These are phyloP conservation scores for Parathielavia appendiculata DNA, from an alignment of 495 filamentous ascomycete genomes.

Conservation along the genomic window DNA sequence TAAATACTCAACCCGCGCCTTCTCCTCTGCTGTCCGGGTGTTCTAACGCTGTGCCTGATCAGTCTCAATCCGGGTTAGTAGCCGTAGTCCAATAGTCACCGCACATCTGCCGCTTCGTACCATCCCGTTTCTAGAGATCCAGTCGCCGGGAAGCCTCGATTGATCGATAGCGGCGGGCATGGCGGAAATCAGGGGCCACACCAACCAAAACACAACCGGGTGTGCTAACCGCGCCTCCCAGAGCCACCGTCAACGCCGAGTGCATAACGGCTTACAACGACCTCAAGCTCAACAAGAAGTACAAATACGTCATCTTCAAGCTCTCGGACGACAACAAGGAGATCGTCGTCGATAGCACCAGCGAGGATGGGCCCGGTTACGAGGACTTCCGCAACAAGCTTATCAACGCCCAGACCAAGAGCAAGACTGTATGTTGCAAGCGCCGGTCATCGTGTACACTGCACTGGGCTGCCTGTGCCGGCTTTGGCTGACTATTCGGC, in stretches of 20 bases:
- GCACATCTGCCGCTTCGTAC: not conserved
- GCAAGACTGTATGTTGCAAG: slow-evolving; percentile 33
- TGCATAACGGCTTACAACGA: slow-evolving; percentile 83
- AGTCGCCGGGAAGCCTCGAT: slow-evolving; percentile 16
- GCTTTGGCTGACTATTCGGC: slow-evolving; percentile 17
- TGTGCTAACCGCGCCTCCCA: slow-evolving; percentile 38
- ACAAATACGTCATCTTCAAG: slow-evolving; percentile 97
- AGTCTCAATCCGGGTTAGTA: slow-evolving; percentile 69
- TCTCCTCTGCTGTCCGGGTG: not conserved
- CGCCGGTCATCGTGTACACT: not conserved
- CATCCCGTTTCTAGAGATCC: slow-evolving; percentile 13
- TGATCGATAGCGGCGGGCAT: not conserved
- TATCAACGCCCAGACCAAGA: slow-evolving; percentile 53
- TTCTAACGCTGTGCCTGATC: slow-evolving; percentile 13
- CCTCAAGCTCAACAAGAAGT: slow-evolving; percentile 79
- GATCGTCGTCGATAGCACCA: slow-evolving; percentile 74
- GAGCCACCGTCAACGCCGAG: slow-evolving; percentile 72
- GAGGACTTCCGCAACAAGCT: slow-evolving; percentile 78
- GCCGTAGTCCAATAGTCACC: slow-evolving; percentile 14
- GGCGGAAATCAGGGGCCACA: not conserved
- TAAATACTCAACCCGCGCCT: not conserved
- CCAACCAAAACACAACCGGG: not conserved
- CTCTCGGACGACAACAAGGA: slow-evolving; percentile 87
- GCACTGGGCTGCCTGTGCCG: not conserved
- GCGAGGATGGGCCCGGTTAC: slow-evolving; percentile 53